Percentiles rank a stretch among this genome's conserved stretches.
Conservation (phyloP, 73 alveolate genomes). For the Tetrahymena borealis region DNA sequence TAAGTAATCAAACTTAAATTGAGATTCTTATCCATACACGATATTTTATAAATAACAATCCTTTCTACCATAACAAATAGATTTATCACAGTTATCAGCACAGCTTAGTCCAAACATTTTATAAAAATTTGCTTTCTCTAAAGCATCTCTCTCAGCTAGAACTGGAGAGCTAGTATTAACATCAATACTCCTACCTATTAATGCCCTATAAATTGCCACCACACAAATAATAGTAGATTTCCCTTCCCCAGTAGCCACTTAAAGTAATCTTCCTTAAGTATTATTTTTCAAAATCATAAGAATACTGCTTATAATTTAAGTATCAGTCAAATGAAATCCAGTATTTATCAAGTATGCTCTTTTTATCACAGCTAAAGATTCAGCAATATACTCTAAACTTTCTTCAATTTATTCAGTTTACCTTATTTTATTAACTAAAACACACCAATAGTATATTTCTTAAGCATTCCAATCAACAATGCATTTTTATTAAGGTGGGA, state of each 20-base stretch:
- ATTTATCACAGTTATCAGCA: constrained; percentile 11
- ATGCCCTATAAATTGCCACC: constrained; percentile 48
- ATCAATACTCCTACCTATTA: constrained; percentile 56
- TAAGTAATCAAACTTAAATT: constrained; percentile 19
- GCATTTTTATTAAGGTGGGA: neutral
- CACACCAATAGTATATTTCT: neutral
- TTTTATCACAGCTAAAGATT: constrained; percentile 6
- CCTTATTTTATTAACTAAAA: neutral
- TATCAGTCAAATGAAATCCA: neutral
- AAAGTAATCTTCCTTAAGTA: constrained; percentile 45
- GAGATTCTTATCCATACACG: constrained; percentile 6
- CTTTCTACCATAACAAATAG: neutral
- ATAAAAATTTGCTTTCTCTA: constrained; percentile 17
- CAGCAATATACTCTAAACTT: neutral
- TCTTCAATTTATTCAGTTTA: neutral
- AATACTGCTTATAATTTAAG: neutral
- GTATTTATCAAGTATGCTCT: neutral
- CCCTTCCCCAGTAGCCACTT: constrained; percentile 80
- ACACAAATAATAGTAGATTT: constrained; percentile 57
- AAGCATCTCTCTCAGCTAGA: constrained; percentile 70
- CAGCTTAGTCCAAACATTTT: constrained; percentile 42
- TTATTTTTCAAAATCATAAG: neutral
- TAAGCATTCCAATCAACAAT: neutral
- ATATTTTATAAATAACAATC: constrained; percentile 45
- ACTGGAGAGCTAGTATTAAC: constrained; percentile 66